Evolutionary conservation across 306 rosid genomes (phyloP), one percentile per base, ranked within the genome.

Genomic region (Gynostemma pentaphyllum): DNA sequence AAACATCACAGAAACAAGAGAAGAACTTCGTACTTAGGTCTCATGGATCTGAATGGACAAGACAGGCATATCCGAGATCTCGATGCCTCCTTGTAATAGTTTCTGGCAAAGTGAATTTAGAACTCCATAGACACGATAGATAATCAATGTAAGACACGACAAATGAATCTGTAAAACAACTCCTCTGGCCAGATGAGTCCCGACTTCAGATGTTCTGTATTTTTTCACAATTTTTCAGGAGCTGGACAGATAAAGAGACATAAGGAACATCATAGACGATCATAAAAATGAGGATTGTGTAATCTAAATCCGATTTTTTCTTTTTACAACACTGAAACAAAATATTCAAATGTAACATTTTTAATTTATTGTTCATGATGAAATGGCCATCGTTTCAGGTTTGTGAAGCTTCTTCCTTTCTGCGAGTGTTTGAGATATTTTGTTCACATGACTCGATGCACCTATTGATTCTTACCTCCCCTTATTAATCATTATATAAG

Each of bases 1-100:
- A 92, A 88, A 73, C 77, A 70, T 65, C 70, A 78, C 14, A 67
- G 87, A 80, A 71, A 67, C 61, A 87, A 86, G 81, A 86, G 94
- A 72, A 79, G 94, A 78, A 69, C 76, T 70, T 57, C 83, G 14
- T 73, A 81, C 69, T 46, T 84, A 4, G 91, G 82, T 41, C 75
- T 70, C 54, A 44, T 71, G 72, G 95, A 89, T 75, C 48, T 32
- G 15, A 84, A 71, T n/a, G 85, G 94, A 26, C 86, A 82, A 27
- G 90, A 87, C 42, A 71, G 85, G 69, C 85, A 67, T 52, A 48
- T 66, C 46, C 83, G 81, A 0, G 78, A 73, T 23, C 67, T 54
- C 27, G 89, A 82, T 68, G 48, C 49, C 34, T 37, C 66, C 4
- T 40, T 60, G 66, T 60, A 60, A 40, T 23, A 39, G 12, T 60